Conservation (phyloP, 2,329 filamentous ascomycete species). For the Alternaria sp. region DNA sequence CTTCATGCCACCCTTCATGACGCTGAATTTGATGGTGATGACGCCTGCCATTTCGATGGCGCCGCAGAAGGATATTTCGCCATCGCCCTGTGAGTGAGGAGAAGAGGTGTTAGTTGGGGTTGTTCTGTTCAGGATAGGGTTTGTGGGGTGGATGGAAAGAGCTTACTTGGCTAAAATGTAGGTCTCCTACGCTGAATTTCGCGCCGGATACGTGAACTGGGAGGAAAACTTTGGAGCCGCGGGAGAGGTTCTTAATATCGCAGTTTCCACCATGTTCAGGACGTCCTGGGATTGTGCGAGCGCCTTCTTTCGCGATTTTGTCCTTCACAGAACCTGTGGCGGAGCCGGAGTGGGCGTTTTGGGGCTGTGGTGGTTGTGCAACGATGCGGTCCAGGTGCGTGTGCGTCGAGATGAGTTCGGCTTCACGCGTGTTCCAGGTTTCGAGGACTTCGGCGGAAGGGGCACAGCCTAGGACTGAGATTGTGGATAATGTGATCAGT, state of each 20-base stretch:
- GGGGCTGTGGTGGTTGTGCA: conserved; percentile 75
- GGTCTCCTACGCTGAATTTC: conserved; percentile 87
- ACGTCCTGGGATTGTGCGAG: conserved; percentile 81
- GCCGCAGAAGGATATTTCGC: conserved; percentile 77
- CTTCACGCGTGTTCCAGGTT: conserved; percentile 85
- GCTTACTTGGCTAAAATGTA: conserved; percentile 75
- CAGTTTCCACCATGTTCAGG: conserved; percentile 91
- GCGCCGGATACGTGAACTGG: conserved; percentile 86
- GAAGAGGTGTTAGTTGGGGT: background rate
- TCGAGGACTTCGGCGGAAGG: conserved; percentile 78
- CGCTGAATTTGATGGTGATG: conserved; percentile 88
- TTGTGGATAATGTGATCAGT: background rate
- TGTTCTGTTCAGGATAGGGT: background rate
- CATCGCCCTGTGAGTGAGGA: conserved; percentile 71
- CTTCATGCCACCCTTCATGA: conserved; percentile 80
- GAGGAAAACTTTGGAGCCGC: conserved; percentile 82
- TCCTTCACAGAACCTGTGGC: conserved; percentile 64
- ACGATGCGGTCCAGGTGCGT: conserved; percentile 68
- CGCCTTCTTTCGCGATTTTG: conserved; percentile 78
- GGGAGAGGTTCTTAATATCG: conserved; percentile 85
- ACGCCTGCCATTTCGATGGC: conserved; percentile 94
- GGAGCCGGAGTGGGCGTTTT: conserved; percentile 74
- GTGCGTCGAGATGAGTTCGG: conserved; percentile 74
- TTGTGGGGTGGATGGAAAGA: background rate
- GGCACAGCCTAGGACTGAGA: conserved; percentile 68